These are phyloP conservation scores for Pichia sp. DNA, from an alignment of 1,139 yeast genomes.

Conservation along the genomic window DNA sequence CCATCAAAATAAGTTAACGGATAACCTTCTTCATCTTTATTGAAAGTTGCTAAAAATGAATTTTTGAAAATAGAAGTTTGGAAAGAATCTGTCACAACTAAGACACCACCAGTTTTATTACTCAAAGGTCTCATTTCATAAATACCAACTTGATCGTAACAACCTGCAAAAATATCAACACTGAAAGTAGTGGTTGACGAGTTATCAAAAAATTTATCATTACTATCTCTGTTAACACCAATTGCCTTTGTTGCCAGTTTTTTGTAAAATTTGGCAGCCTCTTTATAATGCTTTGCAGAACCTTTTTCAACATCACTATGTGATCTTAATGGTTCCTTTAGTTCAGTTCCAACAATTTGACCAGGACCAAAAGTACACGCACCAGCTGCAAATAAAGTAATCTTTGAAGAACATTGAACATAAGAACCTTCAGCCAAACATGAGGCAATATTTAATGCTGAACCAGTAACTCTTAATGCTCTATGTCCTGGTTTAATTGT, in stretches of 20 bases:
- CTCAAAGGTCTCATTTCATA: constrained; percentile 90
- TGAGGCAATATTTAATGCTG: constrained; percentile 82
- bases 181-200: constrained; percentile 66
- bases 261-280: constrained; percentile 83
- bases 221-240: constrained; percentile 28
- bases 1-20: constrained; percentile 85
- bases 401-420: constrained; percentile 84
- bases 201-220: constrained; percentile 36
- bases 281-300: constrained; percentile 84
- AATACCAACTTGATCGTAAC: constrained; percentile 97
- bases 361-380: constrained; percentile 97
- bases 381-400: constrained; percentile 89
- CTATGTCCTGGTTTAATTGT: constrained; percentile 81
- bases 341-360: constrained; percentile 81
- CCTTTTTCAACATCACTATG: constrained; percentile 93
- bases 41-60: constrained; percentile 79
- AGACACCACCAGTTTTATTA: constrained; percentile 88
- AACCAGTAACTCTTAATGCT: constrained; percentile 88
- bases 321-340: constrained; percentile 94
- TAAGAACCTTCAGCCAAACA: constrained; percentile 79
- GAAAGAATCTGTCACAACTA: constrained; percentile 89
- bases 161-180: constrained; percentile 92
- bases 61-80: constrained; percentile 95
- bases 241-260: constrained; percentile 66
- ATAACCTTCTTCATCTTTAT: constrained; percentile 79